Evolutionary conservation across 2,329 filamentous ascomycete genomes (phyloP).

Genomic region (Colletotrichum phormii): DNA sequence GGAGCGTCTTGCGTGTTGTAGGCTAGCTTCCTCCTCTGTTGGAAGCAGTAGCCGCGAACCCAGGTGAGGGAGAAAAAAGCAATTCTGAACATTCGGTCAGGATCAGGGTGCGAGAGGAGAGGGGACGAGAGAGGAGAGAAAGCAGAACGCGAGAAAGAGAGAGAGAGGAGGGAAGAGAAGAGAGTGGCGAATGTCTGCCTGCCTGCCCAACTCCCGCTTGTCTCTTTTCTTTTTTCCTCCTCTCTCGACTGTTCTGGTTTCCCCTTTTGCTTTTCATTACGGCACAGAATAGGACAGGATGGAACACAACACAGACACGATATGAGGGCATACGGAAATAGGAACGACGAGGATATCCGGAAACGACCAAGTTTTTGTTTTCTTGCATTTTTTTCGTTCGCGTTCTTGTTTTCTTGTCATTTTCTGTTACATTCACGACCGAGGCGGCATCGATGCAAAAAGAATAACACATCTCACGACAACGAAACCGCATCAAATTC

Average conservation of each 20-base stretch:
- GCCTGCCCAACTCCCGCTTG: neutral
- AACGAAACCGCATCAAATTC: no score
- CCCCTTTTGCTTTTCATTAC: neutral
- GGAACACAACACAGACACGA: neutral
- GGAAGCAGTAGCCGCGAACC: neutral
- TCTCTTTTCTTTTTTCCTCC: no score
- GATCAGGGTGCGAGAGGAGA: neutral
- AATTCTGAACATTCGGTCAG: neutral
- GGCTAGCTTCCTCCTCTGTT: neutral
- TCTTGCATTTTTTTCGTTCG: neutral
- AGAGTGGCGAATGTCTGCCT: neutral
- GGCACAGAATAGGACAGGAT: neutral
- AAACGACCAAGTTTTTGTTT: neutral
- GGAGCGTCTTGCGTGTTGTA: neutral
- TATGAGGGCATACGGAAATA: neutral
- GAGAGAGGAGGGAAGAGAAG: conserved; percentile 1
- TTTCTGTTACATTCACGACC: neutral
- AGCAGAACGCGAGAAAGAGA: neutral
- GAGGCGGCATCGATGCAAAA: neutral
- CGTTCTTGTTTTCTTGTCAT: neutral
- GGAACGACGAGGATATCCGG: neutral
- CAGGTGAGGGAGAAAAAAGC: neutral
- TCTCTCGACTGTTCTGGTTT: neutral
- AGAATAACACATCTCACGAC: neutral
- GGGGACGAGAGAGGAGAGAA: neutral